A percentile compares a stretch with the other conserved stretches of the same genome.
Evolutionary conservation across 164 flowering plant genomes (phyloP).

Genomic region (Dillenia turbinata): DNA sequence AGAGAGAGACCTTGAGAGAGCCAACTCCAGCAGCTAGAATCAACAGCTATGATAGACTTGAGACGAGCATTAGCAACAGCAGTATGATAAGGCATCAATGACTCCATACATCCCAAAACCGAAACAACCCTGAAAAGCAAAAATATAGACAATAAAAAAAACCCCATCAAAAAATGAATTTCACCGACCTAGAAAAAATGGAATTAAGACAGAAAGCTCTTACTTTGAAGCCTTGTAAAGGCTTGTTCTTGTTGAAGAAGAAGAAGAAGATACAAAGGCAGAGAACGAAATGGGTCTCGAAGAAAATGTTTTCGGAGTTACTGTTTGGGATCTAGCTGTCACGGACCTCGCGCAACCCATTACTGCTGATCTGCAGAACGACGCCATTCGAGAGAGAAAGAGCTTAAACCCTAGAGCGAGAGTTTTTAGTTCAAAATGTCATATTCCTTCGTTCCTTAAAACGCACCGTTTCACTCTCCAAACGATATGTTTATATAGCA

Average conservation of each 20-base stretch:
- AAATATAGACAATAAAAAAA: neutral
- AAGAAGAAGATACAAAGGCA: constrained; percentile 10
- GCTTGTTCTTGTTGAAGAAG: constrained; percentile 25
- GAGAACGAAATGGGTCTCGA: constrained; percentile 13
- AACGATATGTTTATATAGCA: too few species aligned
- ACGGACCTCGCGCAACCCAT: constrained; percentile 33
- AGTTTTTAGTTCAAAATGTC: too few species aligned
- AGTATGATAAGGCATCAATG: constrained; percentile 71
- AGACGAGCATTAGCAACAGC: constrained; percentile 74
- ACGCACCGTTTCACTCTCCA: too few species aligned
- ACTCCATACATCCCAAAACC: constrained; percentile 47
- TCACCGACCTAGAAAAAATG: neutral
- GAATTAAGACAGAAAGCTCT: neutral
- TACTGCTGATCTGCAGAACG: constrained; percentile 43
- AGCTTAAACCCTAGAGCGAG: neutral
- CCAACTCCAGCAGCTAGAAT: constrained; percentile 77
- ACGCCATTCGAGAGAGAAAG: constrained; percentile 20
- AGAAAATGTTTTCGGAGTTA: constrained; percentile 13
- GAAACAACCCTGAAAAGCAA: constrained; percentile 29
- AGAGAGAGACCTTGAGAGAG: constrained; percentile 52
- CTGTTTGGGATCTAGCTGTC: constrained; percentile 25
- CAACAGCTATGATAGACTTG: constrained; percentile 52
- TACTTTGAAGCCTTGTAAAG: constrained; percentile 32
- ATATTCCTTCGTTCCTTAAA: too few species aligned
- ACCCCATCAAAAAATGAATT: neutral